Conservation (phyloP, 164 flowering plant species). For the Sedum album region DNA sequence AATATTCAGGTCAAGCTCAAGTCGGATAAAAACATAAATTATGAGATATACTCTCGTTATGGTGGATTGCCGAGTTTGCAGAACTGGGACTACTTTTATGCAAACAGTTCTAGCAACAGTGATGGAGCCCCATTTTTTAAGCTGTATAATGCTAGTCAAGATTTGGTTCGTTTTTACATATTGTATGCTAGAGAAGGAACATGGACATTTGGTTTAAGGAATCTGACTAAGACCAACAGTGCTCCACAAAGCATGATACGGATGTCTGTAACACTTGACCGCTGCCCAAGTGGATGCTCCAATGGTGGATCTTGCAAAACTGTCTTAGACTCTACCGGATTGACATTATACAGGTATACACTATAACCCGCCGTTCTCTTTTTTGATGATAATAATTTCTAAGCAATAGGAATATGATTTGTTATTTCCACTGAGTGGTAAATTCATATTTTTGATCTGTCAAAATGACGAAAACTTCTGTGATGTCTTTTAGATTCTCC, state of each 20-base stretch:
- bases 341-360: slow-evolving; percentile 61
- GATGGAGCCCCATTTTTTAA: slow-evolving; percentile 52
- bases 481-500: too few species aligned
- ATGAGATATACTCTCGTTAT: slow-evolving; percentile 65
- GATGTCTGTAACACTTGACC: slow-evolving; percentile 63
- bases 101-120: slow-evolving; percentile 52
- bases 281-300: slow-evolving; percentile 79
- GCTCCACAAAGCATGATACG: slow-evolving; percentile 22
- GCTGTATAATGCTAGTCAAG: slow-evolving; percentile 54
- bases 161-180: slow-evolving; percentile 51
- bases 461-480: neutral
- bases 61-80: slow-evolving; percentile 69
- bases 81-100: slow-evolving; percentile 65
- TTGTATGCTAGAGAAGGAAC: slow-evolving; percentile 76
- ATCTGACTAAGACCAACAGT: slow-evolving; percentile 16
- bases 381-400: too few species aligned
- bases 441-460: neutral
- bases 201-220: slow-evolving; percentile 74
- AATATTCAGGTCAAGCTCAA: slow-evolving; percentile 50
- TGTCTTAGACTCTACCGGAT: slow-evolving; percentile 61
- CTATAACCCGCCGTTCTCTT: neutral
- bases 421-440: neutral
- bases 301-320: slow-evolving; percentile 57
- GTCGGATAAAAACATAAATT: slow-evolving; percentile 35
- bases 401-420: too few species aligned